These are phyloP conservation scores for Aaosphaeria arxii DNA, from an alignment of 2,329 filamentous ascomycete species.

Conservation along the genomic window DNA sequence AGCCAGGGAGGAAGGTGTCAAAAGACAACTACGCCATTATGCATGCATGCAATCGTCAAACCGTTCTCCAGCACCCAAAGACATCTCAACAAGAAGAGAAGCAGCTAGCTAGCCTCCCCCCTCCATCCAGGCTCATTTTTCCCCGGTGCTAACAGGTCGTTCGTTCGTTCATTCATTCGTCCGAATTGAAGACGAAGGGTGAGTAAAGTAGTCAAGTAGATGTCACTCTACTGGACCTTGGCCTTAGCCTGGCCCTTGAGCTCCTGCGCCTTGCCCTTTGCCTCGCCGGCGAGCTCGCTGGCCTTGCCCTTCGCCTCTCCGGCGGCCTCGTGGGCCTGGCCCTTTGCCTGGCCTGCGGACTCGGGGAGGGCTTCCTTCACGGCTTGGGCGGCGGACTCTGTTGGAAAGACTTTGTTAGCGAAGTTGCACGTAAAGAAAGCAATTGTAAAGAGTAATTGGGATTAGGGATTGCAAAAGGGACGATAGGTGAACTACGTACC, in stretches of 20 bases:
- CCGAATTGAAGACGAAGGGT: no score
- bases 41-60: no score
- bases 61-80: no score
- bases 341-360: slow-evolving; percentile 34
- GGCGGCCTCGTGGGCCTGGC: slow-evolving; percentile 25
- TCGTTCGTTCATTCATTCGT: no score
- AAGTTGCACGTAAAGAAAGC: neutral
- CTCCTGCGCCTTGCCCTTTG: slow-evolving; percentile 42
- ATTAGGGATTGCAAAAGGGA: neutral
- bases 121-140: no score
- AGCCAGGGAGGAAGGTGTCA: no score
- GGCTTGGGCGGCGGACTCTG: slow-evolving; percentile 51
- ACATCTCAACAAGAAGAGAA: no score
- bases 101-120: no score
- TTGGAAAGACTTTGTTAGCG: slow-evolving; percentile 9
- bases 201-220: no score
- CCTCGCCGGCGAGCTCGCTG: slow-evolving; percentile 37
- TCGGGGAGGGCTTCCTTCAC: slow-evolving; percentile 34
- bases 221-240: slow-evolving; percentile 25
- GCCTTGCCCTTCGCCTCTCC: slow-evolving; percentile 40
- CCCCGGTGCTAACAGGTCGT: no score
- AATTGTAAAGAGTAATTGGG: no score
- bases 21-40: no score
- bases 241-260: slow-evolving; percentile 45
- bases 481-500: slow-evolving; percentile 45